Base-by-base conservation (phyloP, 257 asterid species). In the Jaltomata sinuosa region DNA sequence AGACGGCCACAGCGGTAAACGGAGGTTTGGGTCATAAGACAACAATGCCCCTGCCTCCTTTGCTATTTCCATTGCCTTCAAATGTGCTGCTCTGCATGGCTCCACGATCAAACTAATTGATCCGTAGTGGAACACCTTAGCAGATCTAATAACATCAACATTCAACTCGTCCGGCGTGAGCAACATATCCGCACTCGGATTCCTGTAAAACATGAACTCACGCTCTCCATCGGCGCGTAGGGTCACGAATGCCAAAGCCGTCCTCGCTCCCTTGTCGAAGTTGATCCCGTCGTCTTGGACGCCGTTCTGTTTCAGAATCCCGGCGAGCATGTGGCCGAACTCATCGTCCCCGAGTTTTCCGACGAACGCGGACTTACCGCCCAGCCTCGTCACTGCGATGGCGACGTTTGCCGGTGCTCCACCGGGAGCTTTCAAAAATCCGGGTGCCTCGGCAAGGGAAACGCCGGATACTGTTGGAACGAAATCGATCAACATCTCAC, bases 351-450 rank as follows among this genome's bases (percentile, higher is more conserved):
- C 99, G 29, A 95, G 88, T 86, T 95, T 95, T 2, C 98, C 99
- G 87, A 92, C 90, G 80, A 95, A 94, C 57, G 99, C 93, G 6
- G 98, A 85, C 69, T 86, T 89, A 5, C 98, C 98, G 34, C 98
- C 99, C 9, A 95, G 92, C 62, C 97, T 89, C 0, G 98, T 81
- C 50, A 94, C 96, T 25, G 99, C 99, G 84, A 95, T 95, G 22
- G 99, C 96, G 49, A 93, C 98, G 93, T 95, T 95, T 2, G 99
- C 99, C 42, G 99, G 99, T 8, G 99, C 99, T 45, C 98, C 99
- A 10, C 99, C 98, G 36, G 99, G 99, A 0, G 98, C 97, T 86
- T 95, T 95, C 25, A 95, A 86, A 62, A 95, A 95, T 0, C 98
- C 99, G 6, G 98, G 97, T 22, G 99, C 99, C 74, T 95, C 95